Percentiles rank a stretch among this genome's conserved stretches.
Conservation (phyloP, 2,329 filamentous ascomycete species). For the Dactylonectria macrodidyma region DNA sequence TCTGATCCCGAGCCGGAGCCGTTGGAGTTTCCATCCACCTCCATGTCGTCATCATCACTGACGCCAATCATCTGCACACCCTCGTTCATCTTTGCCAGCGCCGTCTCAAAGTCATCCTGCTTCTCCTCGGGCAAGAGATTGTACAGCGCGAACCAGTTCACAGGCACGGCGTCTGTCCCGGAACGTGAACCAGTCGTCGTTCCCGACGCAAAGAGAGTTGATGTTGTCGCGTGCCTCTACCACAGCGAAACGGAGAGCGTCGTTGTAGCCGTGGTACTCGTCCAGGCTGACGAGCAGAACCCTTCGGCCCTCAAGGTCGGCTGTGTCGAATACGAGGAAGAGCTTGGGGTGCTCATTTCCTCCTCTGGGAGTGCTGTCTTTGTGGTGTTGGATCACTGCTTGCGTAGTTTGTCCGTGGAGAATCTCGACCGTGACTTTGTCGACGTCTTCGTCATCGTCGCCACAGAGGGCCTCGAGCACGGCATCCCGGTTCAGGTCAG, state of each 20-base stretch:
- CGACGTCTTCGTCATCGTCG: not conserved
- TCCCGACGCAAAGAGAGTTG: not conserved
- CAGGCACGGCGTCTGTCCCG: not conserved
- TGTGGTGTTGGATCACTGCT: not conserved
- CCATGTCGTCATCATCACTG: not conserved
- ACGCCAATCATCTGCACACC: not conserved
- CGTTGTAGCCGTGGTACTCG: not conserved
- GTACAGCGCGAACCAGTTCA: not conserved
- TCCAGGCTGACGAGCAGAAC: constrained; percentile 4
- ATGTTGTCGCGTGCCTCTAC: constrained; percentile 1
- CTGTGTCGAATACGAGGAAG: not conserved
- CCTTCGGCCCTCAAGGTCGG: not conserved
- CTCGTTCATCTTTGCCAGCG: not conserved
- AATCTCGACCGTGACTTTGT: not conserved
- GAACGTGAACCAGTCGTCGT: not conserved
- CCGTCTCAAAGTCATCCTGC: not conserved
- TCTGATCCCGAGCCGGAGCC: not conserved
- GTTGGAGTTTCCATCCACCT: not conserved
- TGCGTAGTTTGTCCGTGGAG: not conserved
- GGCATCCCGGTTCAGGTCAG: not conserved
- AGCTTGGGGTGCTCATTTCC: not conserved
- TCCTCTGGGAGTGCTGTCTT: not conserved
- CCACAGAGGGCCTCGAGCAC: not conserved
- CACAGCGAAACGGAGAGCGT: not conserved
- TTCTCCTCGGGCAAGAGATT: not conserved